These are phyloP conservation scores for Heterobasidion parviporum DNA, from an alignment of 1,284 basidiomycete species.

Conservation along the genomic window DNA sequence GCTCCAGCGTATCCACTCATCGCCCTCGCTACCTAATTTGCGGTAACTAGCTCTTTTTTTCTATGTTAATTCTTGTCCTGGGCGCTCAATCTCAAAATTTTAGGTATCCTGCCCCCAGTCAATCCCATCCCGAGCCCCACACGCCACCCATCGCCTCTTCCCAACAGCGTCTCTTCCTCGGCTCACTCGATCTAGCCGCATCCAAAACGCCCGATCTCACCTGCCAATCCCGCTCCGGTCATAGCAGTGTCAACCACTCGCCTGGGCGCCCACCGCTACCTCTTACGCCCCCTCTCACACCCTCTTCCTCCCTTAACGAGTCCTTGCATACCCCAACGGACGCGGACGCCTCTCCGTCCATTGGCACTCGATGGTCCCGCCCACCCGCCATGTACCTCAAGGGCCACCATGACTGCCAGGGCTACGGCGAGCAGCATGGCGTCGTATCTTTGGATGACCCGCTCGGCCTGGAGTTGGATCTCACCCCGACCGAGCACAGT, in stretches of 20 bases:
- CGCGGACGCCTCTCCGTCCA: not conserved
- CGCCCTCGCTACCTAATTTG: not conserved
- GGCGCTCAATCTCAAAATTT: not conserved
- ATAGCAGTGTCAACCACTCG: not conserved
- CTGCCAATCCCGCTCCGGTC: not conserved
- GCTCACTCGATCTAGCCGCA: not conserved
- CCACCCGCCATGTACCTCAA: not conserved
- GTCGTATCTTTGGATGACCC: conserved; percentile 3
- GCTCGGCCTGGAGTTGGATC: not conserved
- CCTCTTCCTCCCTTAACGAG: conserved; percentile 35
- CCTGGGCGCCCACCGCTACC: conserved; percentile 29
- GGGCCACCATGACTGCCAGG: not conserved
- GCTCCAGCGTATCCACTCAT: not conserved
- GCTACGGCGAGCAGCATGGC: conserved; percentile 1
- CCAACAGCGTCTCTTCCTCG: not conserved
- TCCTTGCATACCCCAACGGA: conserved; percentile 9
- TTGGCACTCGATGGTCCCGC: not conserved
- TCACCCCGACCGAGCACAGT: conserved; percentile 6
- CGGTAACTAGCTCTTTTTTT: not conserved
- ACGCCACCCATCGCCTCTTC: not conserved
- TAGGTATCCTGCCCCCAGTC: not conserved
- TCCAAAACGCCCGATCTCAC: not conserved
- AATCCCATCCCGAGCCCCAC: not conserved
- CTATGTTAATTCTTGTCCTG: not conserved
- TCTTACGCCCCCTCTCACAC: conserved; percentile 50